phyloP scores from a whole-genome alignment of 129 eudicot genomes.

The Tanacetum coccineum region DNA sequence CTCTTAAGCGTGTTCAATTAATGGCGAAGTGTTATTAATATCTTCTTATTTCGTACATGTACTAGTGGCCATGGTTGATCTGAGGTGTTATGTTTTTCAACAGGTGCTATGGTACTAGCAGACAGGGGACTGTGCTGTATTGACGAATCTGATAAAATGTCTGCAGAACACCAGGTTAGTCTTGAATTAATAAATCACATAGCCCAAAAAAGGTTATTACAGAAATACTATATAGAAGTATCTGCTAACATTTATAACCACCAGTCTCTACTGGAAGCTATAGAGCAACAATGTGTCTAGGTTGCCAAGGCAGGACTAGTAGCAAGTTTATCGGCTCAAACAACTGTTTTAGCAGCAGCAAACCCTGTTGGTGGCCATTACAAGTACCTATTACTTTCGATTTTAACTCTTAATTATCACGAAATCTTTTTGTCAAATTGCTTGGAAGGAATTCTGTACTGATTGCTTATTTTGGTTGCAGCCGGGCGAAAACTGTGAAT shows the following conservation, averaged over 20 bases:
- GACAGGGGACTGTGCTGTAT: slow-evolving; percentile 97
- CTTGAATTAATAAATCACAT: slow-evolving; percentile 4
- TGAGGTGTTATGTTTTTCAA: slow-evolving; percentile 13
- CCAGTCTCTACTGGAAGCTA: slow-evolving; percentile 91
- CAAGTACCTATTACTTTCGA: slow-evolving; percentile 42
- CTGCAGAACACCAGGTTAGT: slow-evolving; percentile 93
- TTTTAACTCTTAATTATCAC: not conserved
- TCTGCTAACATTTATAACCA: slow-evolving; percentile 18
- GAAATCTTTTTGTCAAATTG: slow-evolving; percentile 8
- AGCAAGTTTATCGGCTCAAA: slow-evolving; percentile 97
- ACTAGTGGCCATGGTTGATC: not conserved
- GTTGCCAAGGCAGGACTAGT: slow-evolving; percentile 99
- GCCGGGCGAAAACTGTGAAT: slow-evolving; percentile 97
- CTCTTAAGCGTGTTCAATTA: too few species aligned
- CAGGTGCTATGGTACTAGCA: slow-evolving; percentile 99
- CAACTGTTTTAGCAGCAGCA: slow-evolving; percentile 97
- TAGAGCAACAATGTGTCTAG: slow-evolving; percentile 99
- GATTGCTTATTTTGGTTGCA: slow-evolving; percentile 38
- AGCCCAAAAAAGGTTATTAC: not conserved
- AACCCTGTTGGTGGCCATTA: slow-evolving; percentile 99
- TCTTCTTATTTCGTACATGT: too few species aligned
- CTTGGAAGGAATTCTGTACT: not conserved
- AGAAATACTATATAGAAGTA: not conserved
- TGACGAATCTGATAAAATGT: slow-evolving; percentile 95
- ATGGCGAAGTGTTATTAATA: too few species aligned